Base-by-base conservation (phyloP, 257 asterid genomes). In the Salvia hispanica region DNA sequence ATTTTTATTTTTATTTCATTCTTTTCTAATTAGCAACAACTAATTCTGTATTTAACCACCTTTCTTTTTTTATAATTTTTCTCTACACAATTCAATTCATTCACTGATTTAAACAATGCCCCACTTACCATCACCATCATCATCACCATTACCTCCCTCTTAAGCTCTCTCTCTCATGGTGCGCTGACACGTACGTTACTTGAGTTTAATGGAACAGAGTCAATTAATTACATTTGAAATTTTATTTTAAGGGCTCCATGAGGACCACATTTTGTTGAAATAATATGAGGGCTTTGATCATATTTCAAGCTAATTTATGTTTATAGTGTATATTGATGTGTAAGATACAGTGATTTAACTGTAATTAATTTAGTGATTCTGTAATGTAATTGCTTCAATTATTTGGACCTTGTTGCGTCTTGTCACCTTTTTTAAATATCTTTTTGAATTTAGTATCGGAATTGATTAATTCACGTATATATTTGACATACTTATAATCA, bases 121-220 rank as follows among this genome's bases (percentile, higher is more conserved):
- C 88, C 80, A 75, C 79, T 70, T 51, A 68, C 72, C 56, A 74
- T 81, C 86, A 45, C 71, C 62, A 59, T 82, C 90, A 76, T 72
- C 81, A 83, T 85, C 82, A 77, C 79, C 80, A 75, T 86, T 84
- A 73, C 88, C 86, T 58, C 78, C 67, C 67, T 78, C 64, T 51
- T 72, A 84, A 86, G 84, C 80, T 79, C 77, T 71, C 71, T 65
- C 78, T 54, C 70, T 52, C 51, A 10, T 2, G 42, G n/a, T 37
- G 18, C 43, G 7, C 9, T 11, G 55, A 48, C 62, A 74, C 70
- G 66, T 55, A 58, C 57, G 70, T 56, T 58, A 46, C 55, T 76
- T 59, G 51, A 70, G 63, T 34, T 50, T 36, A 31, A 11, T 58
- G 39, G 21, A 47, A 9, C 34, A 37, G 31, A 25, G 3, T 25